Conservation (phyloP, 2,329 filamentous ascomycete genomes). For the Cercospora canescens region DNA sequence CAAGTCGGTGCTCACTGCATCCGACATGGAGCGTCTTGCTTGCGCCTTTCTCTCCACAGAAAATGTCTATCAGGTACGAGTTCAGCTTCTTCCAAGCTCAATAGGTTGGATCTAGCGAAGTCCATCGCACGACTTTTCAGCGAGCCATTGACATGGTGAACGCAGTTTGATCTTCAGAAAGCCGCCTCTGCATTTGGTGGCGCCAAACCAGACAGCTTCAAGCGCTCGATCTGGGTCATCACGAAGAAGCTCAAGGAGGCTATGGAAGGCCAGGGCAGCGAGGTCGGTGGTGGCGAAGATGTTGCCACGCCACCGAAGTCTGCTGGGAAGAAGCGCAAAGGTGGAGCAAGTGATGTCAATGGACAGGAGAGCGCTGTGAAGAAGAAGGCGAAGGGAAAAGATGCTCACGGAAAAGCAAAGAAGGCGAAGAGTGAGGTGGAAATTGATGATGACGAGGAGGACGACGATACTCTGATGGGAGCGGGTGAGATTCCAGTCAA, state of each 20-base stretch:
- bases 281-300: neutral
- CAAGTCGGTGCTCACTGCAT: constrained; percentile 20
- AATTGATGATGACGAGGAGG: neutral
- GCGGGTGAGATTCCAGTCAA: neutral
- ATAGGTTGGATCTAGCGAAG: neutral
- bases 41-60: constrained; percentile 22
- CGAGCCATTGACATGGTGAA: neutral
- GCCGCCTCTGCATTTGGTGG: constrained; percentile 22
- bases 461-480: neutral
- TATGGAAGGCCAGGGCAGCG: constrained; percentile 1
- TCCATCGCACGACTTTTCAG: neutral
- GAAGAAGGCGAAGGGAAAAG: constrained; percentile 11
- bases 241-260: constrained; percentile 27
- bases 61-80: constrained; percentile 7
- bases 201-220: constrained; percentile 24
- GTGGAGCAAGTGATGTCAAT: constrained; percentile 4
- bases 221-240: constrained; percentile 26
- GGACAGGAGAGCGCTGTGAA: neutral
- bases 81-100: neutral
- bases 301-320: constrained; percentile 9
- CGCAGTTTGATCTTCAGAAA: constrained; percentile 21
- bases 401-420: constrained; percentile 11
- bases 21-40: constrained; percentile 25
- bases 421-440: neutral
- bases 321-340: constrained; percentile 19